Evolutionary conservation across 257 asterid species (phyloP), one percentile per base, ranked within the genome.

Genomic region (Penstemon davidsonii): DNA sequence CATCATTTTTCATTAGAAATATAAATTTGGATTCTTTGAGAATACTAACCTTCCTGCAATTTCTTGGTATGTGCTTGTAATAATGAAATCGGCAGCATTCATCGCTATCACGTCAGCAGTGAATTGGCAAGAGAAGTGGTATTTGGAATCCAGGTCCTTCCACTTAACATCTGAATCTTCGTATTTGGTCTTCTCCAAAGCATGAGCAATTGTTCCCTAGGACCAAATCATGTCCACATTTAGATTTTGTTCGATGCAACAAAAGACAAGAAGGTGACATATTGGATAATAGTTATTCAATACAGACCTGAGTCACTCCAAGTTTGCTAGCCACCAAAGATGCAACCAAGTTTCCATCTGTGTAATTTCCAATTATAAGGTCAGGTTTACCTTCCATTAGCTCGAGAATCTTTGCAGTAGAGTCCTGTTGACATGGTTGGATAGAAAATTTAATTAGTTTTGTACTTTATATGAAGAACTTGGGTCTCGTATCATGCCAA

Each of bases 161-260:
- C 89, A 86, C 60, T 85, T 86, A 38, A 82, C 82, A 74, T 91
- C 97, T 6, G 96, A 88, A 67, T 86, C 96, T 82, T 91, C 97
- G 43, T 88, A 91, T 72, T 91, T 91, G 0, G 95, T 87, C 75
- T 87, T 91, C 86, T 91, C 97, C 81, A 91, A 73, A 60, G 97
- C 97, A 81, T 91, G 97, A 66, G 97, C 97, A 78, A 91, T 91
- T 60, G 93, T 91, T 60, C 90, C 96, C 97, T 91, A 51, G 12
- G 49, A 19, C 54, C 33, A 39, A 68, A 55, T 55, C 57, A 62
- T 8, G 55, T 8, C 41, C 67, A 9, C 53, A 19, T 64, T 67
- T 71, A 54, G 46, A 39, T 43, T 52, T 55, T 56, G 47, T 15
- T 40, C 36, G 10, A 42, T 60, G 33, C 13, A 15, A 33, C 13